Evolutionary conservation across 257 asterid species (phyloP).

Genomic region (Buddleja alternifolia): DNA sequence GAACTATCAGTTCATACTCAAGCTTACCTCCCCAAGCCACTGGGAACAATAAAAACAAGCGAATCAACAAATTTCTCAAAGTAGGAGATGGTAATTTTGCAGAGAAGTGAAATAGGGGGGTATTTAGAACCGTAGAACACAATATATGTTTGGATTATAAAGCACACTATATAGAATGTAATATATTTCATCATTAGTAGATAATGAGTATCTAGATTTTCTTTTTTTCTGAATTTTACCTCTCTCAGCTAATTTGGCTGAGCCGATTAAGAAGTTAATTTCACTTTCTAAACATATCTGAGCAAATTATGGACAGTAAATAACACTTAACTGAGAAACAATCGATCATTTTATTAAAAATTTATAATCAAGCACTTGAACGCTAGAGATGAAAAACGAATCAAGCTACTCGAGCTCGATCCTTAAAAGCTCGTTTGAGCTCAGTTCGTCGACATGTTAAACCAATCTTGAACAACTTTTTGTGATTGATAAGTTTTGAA

Average conservation of each 20-base stretch:
- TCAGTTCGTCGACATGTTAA: too few relatives aligned
- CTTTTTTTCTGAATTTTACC: too few relatives aligned
- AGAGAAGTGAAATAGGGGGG: not conserved
- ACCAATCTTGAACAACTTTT: too few relatives aligned
- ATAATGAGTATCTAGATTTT: not conserved
- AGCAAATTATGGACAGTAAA: too few relatives aligned
- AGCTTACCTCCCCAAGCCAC: constrained; percentile 56
- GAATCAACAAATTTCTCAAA: constrained; percentile 46
- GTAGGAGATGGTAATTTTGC: constrained; percentile 27
- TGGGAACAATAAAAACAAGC: constrained; percentile 48
- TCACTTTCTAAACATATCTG: too few relatives aligned
- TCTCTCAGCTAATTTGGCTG: not conserved
- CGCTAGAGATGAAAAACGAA: too few relatives aligned
- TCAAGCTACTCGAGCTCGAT: too few relatives aligned
- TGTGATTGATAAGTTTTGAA: too few relatives aligned
- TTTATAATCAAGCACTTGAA: too few relatives aligned
- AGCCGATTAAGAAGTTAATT: not conserved
- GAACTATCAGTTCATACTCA: constrained; percentile 65
- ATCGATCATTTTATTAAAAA: too few relatives aligned
- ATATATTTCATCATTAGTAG: not conserved
- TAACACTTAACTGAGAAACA: too few relatives aligned
- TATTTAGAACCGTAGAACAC: not conserved
- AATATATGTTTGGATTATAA: constrained; percentile 3
- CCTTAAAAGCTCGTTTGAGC: too few relatives aligned
- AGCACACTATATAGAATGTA: not conserved